Base-by-base conservation (phyloP, 202 grass and related monocot genomes). In the Carex sylvatica region DNA sequence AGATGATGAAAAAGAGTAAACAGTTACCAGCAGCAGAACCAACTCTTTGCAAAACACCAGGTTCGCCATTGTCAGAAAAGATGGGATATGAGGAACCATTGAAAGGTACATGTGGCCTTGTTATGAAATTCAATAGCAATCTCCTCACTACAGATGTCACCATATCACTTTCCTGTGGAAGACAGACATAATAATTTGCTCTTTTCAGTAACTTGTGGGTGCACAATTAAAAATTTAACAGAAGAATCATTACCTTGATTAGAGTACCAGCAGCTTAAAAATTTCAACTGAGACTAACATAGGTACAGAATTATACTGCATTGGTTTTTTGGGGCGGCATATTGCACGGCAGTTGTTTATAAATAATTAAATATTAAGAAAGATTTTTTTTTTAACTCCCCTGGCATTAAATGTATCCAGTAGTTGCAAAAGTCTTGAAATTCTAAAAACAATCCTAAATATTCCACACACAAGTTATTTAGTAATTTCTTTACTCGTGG, bases 1-100 rank as follows among this genome's bases (percentile, higher is more conserved):
- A 68, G 16, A 66, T 81, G 23, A 65, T 26, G 9, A 66, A 5
- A 82, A 10, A 82, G 64, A 46, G 13, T 86, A 65, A 15, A 36
- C 54, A 51, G 16, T 85, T 95, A 98, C 96, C 96, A 89, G 96
- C 96, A 70, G 81, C 96, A 88, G 96, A 93, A 55, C 96, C 92
- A 80, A 98, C 96, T 82, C 89, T 87, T 86, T 90, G 96, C 67
- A 98, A 86, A 88, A 98, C 96, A 68, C 96, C 92, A 85, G 86
- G 80, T 56, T 89, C 87, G 76, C 72, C 83, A 82, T 93, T 87
- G 83, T 95, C 92, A 84, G 91, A 87, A 79, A 89, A 90, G 68
- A 90, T 80, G 61, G 95, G 85, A 68, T 65, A 24, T 1, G 87
- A 70, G 38, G 84, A 87, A 77, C 44, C 86, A 87, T 93, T 93